Evolutionary conservation across 345 rosid genomes (phyloP), one percentile per base, ranked within the genome.

Genomic region (Linum usitatissimum): DNA sequence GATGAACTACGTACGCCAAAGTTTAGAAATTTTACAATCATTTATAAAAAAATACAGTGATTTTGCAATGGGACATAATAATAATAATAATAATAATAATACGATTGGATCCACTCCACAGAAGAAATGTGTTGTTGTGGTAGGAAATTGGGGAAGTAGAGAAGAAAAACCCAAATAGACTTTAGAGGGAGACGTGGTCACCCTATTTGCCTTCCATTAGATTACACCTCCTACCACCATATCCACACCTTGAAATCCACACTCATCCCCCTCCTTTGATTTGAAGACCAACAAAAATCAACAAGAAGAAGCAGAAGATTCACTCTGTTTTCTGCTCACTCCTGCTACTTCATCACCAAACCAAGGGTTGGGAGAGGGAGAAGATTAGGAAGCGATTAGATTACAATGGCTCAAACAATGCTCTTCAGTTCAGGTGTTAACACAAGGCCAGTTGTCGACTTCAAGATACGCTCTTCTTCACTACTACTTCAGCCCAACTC

Each of bases 391-490:
- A 53, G 3, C 23, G 64, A 88, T 89, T 12, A 10, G 15, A 45
- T 23, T 6, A 10, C 17, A 15, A 34, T 15, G 98, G 86, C 98
- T 65, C 96, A 92, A 71, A 86, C 91, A 56, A 83, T 84, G 87
- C 57, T 92, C 81, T 80, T 92, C 70, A 76, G 76, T 77, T 81
- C 88, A 20, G 82, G 96, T 18, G 86, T 88, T 51, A 75, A 89
- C 6, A 73, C 80, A 4, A 66, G 77, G 61, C 82, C 70, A 48
- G 72, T 59, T 12, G 71, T 80, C 57, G 73, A 69, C 30, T 59
- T 69, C 68, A 86, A 72, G 75, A 74, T 66, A 72, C 78, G 75
- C 71, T 72, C 87, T 34, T 34, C 38, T 34, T 34, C 38, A 34
- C 8, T 7, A 64, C 49, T 81, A 57, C 81, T 82, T 66, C 81